phyloP scores from a whole-genome alignment of 2,329 filamentous ascomycete species.

The Colletotrichum brevisporum region DNA sequence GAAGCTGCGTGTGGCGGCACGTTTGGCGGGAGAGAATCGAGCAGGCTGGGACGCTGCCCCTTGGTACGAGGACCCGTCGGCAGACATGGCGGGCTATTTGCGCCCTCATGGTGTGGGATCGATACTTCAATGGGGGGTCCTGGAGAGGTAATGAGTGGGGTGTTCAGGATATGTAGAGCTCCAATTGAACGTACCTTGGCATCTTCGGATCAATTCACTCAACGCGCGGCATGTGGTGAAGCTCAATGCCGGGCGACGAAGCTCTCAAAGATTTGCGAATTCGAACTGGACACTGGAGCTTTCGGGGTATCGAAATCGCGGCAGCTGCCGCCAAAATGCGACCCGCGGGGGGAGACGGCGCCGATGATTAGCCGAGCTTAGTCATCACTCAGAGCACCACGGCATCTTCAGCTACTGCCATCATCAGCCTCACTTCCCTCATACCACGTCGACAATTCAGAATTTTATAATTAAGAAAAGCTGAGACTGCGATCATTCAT shows the following conservation, averaged over 20 bases:
- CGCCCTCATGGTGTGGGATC: constrained; percentile 58
- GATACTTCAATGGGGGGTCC: constrained; percentile 28
- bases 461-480: background rate
- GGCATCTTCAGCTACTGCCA: background rate
- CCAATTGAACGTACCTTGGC: constrained; percentile 25
- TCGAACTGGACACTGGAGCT: constrained; percentile 31
- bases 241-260: constrained; percentile 34
- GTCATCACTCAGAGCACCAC: constrained; percentile 11
- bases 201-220: constrained; percentile 25
- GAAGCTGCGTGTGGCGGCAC: constrained; percentile 44
- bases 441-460: background rate
- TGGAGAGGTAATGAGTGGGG: constrained; percentile 9
- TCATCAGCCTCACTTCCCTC: background rate
- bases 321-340: constrained; percentile 35
- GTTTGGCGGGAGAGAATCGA: constrained; percentile 48
- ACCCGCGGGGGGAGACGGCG: constrained; percentile 9
- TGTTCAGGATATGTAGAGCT: background rate
- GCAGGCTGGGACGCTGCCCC: constrained; percentile 51
- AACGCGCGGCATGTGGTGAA: constrained; percentile 35
- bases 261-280: constrained; percentile 37
- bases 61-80: constrained; percentile 54
- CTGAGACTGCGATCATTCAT: too few relatives aligned
- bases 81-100: constrained; percentile 60
- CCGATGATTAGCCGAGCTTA: constrained; percentile 37
- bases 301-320: constrained; percentile 23